Evolutionary conservation across 768 basidiomycete genomes (phyloP).

Genomic region (Podaxis carcinomalis): DNA sequence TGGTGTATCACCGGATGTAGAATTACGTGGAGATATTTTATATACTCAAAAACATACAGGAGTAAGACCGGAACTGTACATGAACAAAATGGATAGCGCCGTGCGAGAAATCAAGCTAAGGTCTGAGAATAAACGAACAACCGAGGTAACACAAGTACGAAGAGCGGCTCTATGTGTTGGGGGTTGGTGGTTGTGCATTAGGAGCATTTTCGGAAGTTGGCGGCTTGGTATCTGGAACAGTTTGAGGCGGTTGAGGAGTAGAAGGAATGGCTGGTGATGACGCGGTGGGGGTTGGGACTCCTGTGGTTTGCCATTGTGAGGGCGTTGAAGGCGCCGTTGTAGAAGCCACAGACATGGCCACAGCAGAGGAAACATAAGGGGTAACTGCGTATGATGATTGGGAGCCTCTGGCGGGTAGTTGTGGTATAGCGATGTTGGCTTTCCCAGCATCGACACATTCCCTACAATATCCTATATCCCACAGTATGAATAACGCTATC

Average conservation of each 20-base stretch:
- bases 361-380: not conserved
- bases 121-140: not conserved
- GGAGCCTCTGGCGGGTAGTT: constrained; percentile 7
- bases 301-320: not conserved
- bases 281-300: not conserved
- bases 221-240: not conserved
- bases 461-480: constrained; percentile 58
- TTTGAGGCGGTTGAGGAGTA: not conserved
- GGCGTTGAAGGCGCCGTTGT: not conserved
- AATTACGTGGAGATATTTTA: constrained; percentile 6
- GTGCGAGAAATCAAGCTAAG: not conserved
- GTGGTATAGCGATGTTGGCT: constrained; percentile 19
- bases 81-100: not conserved
- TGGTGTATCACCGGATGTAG: not conserved
- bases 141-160: not conserved
- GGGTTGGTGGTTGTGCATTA: not conserved
- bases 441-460: constrained; percentile 58
- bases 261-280: not conserved
- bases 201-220: not conserved
- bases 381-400: not conserved
- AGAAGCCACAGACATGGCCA: not conserved
- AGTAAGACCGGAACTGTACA: not conserved
- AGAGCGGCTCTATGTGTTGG: not conserved
- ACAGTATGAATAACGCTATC: not conserved
- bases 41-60: not conserved